Evolutionary conservation across 495 filamentous ascomycete genomes (phyloP).

Genomic region (Penicillium longicatenatum): DNA sequence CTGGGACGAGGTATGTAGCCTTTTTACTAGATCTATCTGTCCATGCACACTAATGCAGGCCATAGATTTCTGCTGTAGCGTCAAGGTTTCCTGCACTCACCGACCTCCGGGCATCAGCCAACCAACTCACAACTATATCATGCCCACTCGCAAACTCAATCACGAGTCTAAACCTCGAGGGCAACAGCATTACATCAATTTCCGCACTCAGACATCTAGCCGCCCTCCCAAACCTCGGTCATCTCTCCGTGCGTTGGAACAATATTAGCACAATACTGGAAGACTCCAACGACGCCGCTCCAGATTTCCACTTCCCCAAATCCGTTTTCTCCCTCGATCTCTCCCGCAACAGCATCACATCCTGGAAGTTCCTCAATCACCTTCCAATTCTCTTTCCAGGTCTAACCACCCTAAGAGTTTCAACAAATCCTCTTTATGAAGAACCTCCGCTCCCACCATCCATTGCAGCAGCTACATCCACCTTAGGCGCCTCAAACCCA

Average conservation of each 20-base stretch:
- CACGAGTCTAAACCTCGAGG: constrained; percentile 68
- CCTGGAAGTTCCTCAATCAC: constrained; percentile 70
- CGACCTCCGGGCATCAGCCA: constrained; percentile 58
- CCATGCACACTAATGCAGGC: constrained; percentile 7
- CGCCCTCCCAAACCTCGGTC: constrained; percentile 58
- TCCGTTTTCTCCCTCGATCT: constrained; percentile 68
- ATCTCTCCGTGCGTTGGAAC: constrained; percentile 48
- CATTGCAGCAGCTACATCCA: constrained; percentile 30
- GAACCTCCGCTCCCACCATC: constrained; percentile 47
- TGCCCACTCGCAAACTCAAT: constrained; percentile 47
- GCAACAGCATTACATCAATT: constrained; percentile 69
- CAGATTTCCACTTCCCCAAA: constrained; percentile 40
- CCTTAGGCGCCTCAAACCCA: constrained; percentile 28
- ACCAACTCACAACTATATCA: constrained; percentile 44
- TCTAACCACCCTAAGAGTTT: constrained; percentile 66
- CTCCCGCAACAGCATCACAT: constrained; percentile 73
- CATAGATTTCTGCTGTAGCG: constrained; percentile 40
- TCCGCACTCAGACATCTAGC: constrained; percentile 59
- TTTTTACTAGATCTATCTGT: background rate
- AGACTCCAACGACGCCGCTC: constrained; percentile 19
- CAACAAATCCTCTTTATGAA: constrained; percentile 81
- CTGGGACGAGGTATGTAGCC: constrained; percentile 66
- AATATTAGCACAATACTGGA: constrained; percentile 35
- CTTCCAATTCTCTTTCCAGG: constrained; percentile 68
- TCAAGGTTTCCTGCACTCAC: constrained; percentile 61